Conservation (phyloP, 2,329 filamentous ascomycete species). For the Tolypocladium capitatum region DNA sequence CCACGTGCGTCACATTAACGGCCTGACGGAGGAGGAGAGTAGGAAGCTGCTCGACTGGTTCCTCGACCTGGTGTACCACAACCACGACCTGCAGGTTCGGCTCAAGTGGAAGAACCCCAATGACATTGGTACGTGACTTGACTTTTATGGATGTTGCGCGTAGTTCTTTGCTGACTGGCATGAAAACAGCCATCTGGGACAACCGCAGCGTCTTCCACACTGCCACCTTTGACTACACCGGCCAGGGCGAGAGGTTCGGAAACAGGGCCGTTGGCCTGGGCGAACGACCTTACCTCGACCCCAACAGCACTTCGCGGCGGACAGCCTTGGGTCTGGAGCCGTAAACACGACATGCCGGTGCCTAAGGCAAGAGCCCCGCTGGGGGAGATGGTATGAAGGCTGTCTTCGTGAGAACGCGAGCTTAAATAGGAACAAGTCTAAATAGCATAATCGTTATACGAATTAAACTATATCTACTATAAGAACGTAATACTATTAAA, state of each 20-base stretch:
- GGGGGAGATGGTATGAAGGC: neutral
- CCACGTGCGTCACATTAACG: slow-evolving; percentile 38
- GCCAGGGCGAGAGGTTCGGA: slow-evolving; percentile 32
- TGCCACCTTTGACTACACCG: slow-evolving; percentile 38
- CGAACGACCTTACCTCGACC: slow-evolving; percentile 40
- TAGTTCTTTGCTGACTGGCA: neutral
- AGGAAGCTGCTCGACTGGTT: slow-evolving; percentile 38
- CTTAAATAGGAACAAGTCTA: neutral
- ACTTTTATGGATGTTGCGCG: neutral
- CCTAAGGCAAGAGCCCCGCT: neutral
- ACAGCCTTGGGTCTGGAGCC: slow-evolving; percentile 3
- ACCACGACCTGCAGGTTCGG: slow-evolving; percentile 42
- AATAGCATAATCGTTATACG: neutral
- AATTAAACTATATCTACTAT: slow-evolving; percentile 12
- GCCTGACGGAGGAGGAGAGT: slow-evolving; percentile 32
- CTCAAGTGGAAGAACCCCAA: slow-evolving; percentile 28
- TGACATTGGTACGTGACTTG: slow-evolving; percentile 21
- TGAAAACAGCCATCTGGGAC: slow-evolving; percentile 38
- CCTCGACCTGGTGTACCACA: slow-evolving; percentile 34
- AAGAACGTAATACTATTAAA: slow-evolving; percentile 17
- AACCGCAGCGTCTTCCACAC: slow-evolving; percentile 43
- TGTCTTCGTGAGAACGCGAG: neutral
- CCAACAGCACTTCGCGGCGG: slow-evolving; percentile 18
- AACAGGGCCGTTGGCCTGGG: slow-evolving; percentile 38
- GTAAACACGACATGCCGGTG: neutral